phyloP scores from a whole-genome alignment of 345 rosid genomes.

The Turnera subulata region DNA sequence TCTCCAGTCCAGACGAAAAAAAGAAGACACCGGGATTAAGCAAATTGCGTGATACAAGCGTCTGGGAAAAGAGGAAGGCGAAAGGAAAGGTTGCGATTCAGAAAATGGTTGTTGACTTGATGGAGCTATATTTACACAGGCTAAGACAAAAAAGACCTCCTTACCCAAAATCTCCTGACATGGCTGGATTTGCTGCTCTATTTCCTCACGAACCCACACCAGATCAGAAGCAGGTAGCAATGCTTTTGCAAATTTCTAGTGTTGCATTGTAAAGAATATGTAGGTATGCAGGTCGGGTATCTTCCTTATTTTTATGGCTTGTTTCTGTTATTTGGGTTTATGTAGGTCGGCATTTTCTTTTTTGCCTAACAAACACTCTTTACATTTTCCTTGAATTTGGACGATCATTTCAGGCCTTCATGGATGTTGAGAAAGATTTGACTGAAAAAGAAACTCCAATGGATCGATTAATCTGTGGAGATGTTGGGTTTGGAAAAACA shows the following conservation, averaged over 20 bases:
- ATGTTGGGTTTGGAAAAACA: constrained; percentile 98
- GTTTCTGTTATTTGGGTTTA: neutral
- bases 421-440: constrained; percentile 86
- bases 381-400: constrained; percentile 21
- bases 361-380: too few species aligned
- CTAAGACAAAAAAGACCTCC: constrained; percentile 81
- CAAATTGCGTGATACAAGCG: constrained; percentile 72
- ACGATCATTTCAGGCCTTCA: constrained; percentile 68
- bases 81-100: constrained; percentile 95
- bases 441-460: constrained; percentile 91
- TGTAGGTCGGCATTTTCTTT: neutral
- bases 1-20: constrained; percentile 73
- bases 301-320: too few species aligned
- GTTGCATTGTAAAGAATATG: neutral
- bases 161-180: constrained; percentile 59
- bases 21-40: constrained; percentile 76
- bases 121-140: constrained; percentile 93
- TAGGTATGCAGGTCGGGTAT: neutral
- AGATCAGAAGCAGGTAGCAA: constrained; percentile 70
- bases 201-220: constrained; percentile 89
- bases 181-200: constrained; percentile 60
- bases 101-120: constrained; percentile 95
- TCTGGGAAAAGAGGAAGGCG: constrained; percentile 88
- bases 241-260: neutral
- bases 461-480: constrained; percentile 95